Percentiles rank a stretch among this genome's conserved stretches.
Conservation (phyloP, 2,329 filamentous ascomycete genomes). For the Herpotrichia juniperi region DNA sequence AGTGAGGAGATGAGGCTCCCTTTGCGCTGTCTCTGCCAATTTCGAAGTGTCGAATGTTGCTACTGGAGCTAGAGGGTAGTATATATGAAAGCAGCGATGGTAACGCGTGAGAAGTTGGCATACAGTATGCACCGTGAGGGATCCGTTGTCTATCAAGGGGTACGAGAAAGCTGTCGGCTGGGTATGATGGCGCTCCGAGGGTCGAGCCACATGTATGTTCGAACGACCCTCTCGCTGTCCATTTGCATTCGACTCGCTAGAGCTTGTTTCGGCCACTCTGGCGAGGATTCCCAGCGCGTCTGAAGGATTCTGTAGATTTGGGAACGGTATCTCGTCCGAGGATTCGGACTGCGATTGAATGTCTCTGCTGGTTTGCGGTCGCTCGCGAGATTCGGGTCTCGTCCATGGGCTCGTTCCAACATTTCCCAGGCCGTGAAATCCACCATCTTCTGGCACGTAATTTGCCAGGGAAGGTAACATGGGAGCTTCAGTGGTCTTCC, state of each 20-base stretch:
- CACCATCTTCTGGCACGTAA: slow-evolving; percentile 39
- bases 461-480: slow-evolving; percentile 30
- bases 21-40: slow-evolving; percentile 62
- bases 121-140: slow-evolving; percentile 53
- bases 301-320: slow-evolving; percentile 56
- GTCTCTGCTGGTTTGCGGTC: slow-evolving; percentile 25
- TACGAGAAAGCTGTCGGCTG: slow-evolving; percentile 51
- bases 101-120: slow-evolving; percentile 64
- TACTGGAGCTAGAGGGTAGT: slow-evolving; percentile 70
- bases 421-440: slow-evolving; percentile 44
- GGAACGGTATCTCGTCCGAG: slow-evolving; percentile 44
- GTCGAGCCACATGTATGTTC: slow-evolving; percentile 20
- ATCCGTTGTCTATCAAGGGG: slow-evolving; percentile 48
- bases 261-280: slow-evolving; percentile 50
- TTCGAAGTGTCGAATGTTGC: slow-evolving; percentile 62
- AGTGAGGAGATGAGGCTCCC: slow-evolving; percentile 71
- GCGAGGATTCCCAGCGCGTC: slow-evolving; percentile 57
- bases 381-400: slow-evolving; percentile 20
- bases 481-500: slow-evolving; percentile 48
- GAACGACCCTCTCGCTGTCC: slow-evolving; percentile 15
- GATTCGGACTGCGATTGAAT: slow-evolving; percentile 38
- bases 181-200: slow-evolving; percentile 9
- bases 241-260: slow-evolving; percentile 21
- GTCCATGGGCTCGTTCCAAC: slow-evolving; percentile 43
- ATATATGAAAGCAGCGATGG: slow-evolving; percentile 70